Base-by-base conservation (phyloP, 441 rosid species). In the Populus hybrid region DNA sequence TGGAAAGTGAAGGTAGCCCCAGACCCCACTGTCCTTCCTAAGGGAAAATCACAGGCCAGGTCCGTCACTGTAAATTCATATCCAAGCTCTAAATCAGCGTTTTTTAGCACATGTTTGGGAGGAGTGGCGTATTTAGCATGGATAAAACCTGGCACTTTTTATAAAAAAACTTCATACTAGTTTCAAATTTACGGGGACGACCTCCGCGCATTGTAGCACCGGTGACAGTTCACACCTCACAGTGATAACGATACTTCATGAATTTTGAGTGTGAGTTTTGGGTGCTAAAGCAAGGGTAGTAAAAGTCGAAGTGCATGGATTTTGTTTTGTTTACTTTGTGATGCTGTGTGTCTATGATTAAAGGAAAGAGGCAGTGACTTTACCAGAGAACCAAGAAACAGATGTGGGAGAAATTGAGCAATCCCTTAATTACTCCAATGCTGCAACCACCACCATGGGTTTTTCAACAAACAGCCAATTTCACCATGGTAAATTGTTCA, bases 281-380 rank as follows among this genome's bases (percentile, higher is more conserved):
- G 70, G 34, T n/a, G 28, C 67, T 10, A 64, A n/a, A 4, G n/a
- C 19, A 42, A 66, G 63, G 65, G 65, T 57, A 30, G 46, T 19
- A 57, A 6, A 40, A 53, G 72, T 32, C 16, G 28, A 69, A 68
- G 38, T 19, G 18, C 32, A 35, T 24, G 19, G 30, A 10, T 26
- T 34, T 42, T 5, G 28, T 70, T 75, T 74, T 18, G 18, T 12
- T 69, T 40, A 64, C 7, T 70, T 68, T 53, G 63, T 69, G 12
- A 73, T 14, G 10, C 21, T 0, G 21, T 53, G 30, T 38, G 26
- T 53, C n/a, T 9, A 19, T 67, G 40, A 16, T 81, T 81, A 78
- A 84, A 95, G 98, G 90, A 94, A 86, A 83, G 95, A 92, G 82
- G 88, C 92, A 30, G 88, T 92, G 79, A 94, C 98, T 14, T 76